Evolutionary conservation across 2,329 filamentous ascomycete species (phyloP).

Genomic region (Phialophora tarda): DNA sequence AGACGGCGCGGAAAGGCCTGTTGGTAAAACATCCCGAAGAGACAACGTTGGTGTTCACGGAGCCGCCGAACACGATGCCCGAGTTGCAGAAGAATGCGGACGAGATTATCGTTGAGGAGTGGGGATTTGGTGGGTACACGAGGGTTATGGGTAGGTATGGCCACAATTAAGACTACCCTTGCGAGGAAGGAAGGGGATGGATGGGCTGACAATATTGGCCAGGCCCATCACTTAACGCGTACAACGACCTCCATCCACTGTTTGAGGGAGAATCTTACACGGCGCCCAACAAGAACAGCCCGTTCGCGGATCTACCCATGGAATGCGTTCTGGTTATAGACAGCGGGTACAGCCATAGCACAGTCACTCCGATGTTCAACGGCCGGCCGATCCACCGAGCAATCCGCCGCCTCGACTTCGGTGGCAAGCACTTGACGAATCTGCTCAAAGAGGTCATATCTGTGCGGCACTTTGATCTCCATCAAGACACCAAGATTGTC

Average conservation of each 20-base stretch:
- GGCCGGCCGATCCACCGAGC: constrained; percentile 81
- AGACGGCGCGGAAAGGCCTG: constrained; percentile 62
- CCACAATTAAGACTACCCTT: constrained; percentile 3
- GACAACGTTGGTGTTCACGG: constrained; percentile 82
- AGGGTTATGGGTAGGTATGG: constrained; percentile 69
- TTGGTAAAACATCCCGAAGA: constrained; percentile 68
- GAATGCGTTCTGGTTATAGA: constrained; percentile 90
- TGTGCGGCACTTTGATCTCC: constrained; percentile 90
- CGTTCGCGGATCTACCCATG: constrained; percentile 56
- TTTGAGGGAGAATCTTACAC: constrained; percentile 63
- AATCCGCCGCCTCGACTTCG: constrained; percentile 83
- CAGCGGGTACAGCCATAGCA: constrained; percentile 91
- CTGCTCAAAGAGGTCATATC: constrained; percentile 89
- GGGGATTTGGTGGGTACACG: constrained; percentile 86
- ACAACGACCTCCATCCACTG: constrained; percentile 74
- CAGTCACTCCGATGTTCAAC: constrained; percentile 81
- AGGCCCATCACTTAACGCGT: constrained; percentile 80
- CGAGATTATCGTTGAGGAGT: constrained; percentile 97
- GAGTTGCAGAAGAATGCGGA: constrained; percentile 87
- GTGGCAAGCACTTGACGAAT: constrained; percentile 92
- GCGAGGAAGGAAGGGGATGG: neutral
- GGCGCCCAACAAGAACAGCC: constrained; percentile 49
- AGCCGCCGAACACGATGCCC: constrained; percentile 82
- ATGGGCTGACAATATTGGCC: constrained; percentile 16
- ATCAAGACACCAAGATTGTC: constrained; percentile 89